Evolutionary conservation across 331 rosid species (phyloP).

Genomic region (Acacia pycnantha): DNA sequence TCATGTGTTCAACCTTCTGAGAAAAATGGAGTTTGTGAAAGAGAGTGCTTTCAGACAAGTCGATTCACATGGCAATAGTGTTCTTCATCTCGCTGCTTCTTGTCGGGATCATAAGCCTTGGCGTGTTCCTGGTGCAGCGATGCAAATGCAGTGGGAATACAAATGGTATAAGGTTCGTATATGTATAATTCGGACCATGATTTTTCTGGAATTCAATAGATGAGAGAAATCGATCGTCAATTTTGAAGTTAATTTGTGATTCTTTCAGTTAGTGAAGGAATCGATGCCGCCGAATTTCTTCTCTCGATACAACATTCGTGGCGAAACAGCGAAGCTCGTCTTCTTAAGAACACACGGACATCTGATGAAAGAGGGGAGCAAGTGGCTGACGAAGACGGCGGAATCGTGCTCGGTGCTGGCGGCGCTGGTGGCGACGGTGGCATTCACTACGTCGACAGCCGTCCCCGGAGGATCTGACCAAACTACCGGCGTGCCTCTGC

Average conservation of each 20-base stretch:
- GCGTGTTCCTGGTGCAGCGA: conserved; percentile 53
- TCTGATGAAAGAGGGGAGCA: conserved; percentile 44
- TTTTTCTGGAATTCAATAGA: neutral
- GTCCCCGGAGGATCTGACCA: conserved; percentile 47
- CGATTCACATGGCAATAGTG: conserved; percentile 44
- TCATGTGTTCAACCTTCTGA: conserved; percentile 32
- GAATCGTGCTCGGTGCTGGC: conserved; percentile 56
- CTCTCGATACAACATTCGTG: conserved; percentile 34
- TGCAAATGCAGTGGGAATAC: conserved; percentile 63
- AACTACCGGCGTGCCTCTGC: conserved; percentile 28
- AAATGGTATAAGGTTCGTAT: conserved; percentile 42
- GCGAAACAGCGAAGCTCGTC: conserved; percentile 45
- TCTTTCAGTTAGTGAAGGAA: conserved; percentile 43
- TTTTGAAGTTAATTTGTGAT: neutral
- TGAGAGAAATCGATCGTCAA: neutral
- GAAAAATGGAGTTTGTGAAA: conserved; percentile 2
- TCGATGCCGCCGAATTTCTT: conserved; percentile 51
- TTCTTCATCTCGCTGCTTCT: conserved; percentile 45
- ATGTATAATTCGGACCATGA: neutral
- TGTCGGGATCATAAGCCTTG: conserved; percentile 31
- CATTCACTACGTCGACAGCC: conserved; percentile 48
- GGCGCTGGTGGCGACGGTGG: conserved; percentile 49
- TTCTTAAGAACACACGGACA: conserved; percentile 31
- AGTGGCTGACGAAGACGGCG: conserved; percentile 47
- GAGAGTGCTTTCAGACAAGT: conserved; percentile 43